Percentiles rank a stretch among this genome's conserved stretches.
phyloP scores from a whole-genome alignment of 495 filamentous ascomycete genomes.

The Neurospora sp. region DNA sequence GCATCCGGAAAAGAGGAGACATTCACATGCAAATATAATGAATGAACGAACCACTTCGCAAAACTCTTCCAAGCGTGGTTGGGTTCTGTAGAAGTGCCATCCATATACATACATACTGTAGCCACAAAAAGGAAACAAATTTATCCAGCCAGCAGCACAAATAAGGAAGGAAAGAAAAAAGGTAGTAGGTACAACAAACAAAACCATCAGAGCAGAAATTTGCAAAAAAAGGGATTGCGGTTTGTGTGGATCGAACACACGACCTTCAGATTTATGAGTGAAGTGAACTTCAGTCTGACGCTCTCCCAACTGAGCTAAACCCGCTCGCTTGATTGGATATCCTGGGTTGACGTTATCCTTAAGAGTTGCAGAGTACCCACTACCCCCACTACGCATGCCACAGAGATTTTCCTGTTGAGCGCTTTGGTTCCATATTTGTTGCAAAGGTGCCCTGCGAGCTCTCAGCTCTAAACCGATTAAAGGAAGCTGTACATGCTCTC shows the following conservation, averaged over 20 bases:
- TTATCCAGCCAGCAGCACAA: not conserved
- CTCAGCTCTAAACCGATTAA: not conserved
- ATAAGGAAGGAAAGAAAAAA: not conserved
- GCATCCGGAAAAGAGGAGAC: not conserved
- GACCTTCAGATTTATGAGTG: not conserved
- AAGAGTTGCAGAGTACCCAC: not conserved
- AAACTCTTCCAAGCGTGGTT: not conserved
- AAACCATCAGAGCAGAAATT: not conserved
- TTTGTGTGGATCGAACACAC: not conserved
- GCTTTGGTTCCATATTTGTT: not conserved
- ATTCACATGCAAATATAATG: not conserved
- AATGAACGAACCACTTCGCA: not conserved
- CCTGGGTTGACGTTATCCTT: not conserved
- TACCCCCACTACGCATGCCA: no score
- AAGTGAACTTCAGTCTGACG: not conserved
- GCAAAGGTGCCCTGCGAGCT: not conserved
- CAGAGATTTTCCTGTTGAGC: not conserved
- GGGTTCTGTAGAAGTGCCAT: not conserved
- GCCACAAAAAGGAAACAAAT: not conserved
- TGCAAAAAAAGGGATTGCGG: not conserved
- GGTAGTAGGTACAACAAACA: not conserved
- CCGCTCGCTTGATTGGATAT: not conserved
- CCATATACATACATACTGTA: not conserved
- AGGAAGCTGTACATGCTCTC: not conserved
- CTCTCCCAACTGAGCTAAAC: not conserved